Conservation (phyloP, 768 basidiomycete species). For the Tylopilus rubrobrunneus region DNA sequence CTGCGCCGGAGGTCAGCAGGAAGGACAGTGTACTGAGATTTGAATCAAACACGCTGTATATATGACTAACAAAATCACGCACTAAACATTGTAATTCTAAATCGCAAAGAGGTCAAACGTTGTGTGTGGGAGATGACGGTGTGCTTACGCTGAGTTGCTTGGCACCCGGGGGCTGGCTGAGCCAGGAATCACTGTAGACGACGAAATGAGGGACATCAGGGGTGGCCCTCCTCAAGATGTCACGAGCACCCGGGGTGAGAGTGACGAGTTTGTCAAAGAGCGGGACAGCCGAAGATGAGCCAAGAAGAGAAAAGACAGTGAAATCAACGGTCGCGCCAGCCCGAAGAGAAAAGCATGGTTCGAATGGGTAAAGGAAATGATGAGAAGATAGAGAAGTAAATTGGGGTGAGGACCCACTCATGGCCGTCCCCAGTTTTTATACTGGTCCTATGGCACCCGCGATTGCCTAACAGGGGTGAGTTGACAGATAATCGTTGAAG, state of each 20-base stretch:
- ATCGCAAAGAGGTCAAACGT: neutral
- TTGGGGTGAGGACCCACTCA: no score
- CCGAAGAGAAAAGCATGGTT: constrained; percentile 12
- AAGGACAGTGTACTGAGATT: constrained; percentile 37
- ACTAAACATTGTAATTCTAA: constrained; percentile 36
- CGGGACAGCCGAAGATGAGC: constrained; percentile 8
- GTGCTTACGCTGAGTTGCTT: constrained; percentile 39
- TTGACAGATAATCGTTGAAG: no score
- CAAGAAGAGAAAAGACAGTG: constrained; percentile 7
- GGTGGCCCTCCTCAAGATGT: constrained; percentile 11
- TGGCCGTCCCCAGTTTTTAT: no score
- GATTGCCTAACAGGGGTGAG: no score
- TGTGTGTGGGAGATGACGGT: neutral
- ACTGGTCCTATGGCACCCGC: no score
- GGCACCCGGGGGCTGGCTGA: constrained; percentile 38
- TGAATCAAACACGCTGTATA: neutral
- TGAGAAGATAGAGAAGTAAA: neutral
- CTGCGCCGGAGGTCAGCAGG: constrained; percentile 36
- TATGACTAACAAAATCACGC: neutral
- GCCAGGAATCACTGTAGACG: constrained; percentile 37
- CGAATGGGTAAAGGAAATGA: neutral
- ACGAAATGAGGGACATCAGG: constrained; percentile 49
- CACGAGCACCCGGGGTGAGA: constrained; percentile 19
- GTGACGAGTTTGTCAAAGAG: constrained; percentile 13
- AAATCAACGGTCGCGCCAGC: neutral